These are phyloP conservation scores for Blastomyces silverae DNA, from an alignment of 2,329 filamentous ascomycete genomes.

Conservation along the genomic window DNA sequence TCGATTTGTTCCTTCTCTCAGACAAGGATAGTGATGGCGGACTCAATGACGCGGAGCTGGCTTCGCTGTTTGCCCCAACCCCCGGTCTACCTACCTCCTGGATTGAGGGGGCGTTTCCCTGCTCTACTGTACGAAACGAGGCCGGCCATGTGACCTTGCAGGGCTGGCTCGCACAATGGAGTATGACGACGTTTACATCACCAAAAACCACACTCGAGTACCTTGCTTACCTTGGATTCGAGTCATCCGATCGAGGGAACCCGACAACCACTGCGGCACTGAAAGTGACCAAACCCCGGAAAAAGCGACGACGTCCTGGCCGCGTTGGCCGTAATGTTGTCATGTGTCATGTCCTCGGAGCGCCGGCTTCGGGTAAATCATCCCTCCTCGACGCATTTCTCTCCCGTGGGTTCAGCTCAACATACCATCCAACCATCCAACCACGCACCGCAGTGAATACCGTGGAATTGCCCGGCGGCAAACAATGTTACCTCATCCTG, in stretches of 20 bases:
- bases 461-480: conserved; percentile 89
- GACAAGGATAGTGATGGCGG: conserved; percentile 98
- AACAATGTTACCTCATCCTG: conserved; percentile 93
- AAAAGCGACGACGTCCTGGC: conserved; percentile 71
- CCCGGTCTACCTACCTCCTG: conserved; percentile 82
- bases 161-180: conserved; percentile 98
- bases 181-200: conserved; percentile 97
- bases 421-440: conserved; percentile 91
- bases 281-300: conserved; percentile 87
- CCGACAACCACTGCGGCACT: conserved; percentile 74
- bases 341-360: conserved; percentile 83
- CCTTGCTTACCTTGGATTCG: conserved; percentile 91
- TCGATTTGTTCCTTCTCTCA: conserved; percentile 88
- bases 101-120: conserved; percentile 83
- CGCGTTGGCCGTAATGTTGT: conserved; percentile 92
- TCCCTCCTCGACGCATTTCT: conserved; percentile 86
- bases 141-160: conserved; percentile 92
- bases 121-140: conserved; percentile 90
- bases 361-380: conserved; percentile 81
- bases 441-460: conserved; percentile 91
- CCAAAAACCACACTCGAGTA: conserved; percentile 94
- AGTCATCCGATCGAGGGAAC: conserved; percentile 64
- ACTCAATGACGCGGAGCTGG: conserved; percentile 75
- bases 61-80: conserved; percentile 83
- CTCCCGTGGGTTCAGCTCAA: conserved; percentile 72